phyloP scores from a whole-genome alignment of 2,329 filamentous ascomycete species.

The Colletotrichum karsti region DNA sequence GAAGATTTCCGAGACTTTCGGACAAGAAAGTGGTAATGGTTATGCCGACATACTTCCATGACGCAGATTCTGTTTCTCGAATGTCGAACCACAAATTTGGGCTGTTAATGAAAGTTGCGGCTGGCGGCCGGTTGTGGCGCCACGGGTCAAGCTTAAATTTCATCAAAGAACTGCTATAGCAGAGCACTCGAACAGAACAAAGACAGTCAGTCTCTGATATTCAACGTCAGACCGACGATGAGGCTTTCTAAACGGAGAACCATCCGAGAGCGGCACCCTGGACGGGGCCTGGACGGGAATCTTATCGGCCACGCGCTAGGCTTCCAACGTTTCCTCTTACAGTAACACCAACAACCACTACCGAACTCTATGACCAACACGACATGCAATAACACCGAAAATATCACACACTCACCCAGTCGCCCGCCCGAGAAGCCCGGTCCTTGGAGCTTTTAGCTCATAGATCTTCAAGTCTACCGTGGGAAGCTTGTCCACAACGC shows the following conservation, averaged over 20 bases:
- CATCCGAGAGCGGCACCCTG: neutral
- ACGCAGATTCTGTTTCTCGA: neutral
- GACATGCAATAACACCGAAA: neutral
- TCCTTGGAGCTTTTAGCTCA: neutral
- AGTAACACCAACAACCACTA: neutral
- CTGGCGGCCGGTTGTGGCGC: slow-evolving; percentile 8
- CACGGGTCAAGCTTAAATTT: neutral
- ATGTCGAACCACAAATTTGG: neutral
- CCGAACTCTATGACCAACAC: neutral
- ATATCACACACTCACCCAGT: neutral
- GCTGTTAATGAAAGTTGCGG: neutral
- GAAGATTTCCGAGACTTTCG: too few species aligned
- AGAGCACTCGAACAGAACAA: neutral
- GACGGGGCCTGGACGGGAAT: neutral
- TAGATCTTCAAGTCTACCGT: neutral
- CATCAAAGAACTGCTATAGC: neutral
- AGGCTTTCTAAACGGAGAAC: neutral
- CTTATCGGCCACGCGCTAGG: neutral
- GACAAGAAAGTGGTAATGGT: neutral
- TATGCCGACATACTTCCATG: neutral
- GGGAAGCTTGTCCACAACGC: neutral
- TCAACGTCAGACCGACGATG: neutral
- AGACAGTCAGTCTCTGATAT: too few species aligned
- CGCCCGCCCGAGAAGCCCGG: neutral
- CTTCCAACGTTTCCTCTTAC: neutral